phyloP scores from a whole-genome alignment of 2,329 filamentous ascomycete genomes.

The Nigrograna mackinnonii region DNA sequence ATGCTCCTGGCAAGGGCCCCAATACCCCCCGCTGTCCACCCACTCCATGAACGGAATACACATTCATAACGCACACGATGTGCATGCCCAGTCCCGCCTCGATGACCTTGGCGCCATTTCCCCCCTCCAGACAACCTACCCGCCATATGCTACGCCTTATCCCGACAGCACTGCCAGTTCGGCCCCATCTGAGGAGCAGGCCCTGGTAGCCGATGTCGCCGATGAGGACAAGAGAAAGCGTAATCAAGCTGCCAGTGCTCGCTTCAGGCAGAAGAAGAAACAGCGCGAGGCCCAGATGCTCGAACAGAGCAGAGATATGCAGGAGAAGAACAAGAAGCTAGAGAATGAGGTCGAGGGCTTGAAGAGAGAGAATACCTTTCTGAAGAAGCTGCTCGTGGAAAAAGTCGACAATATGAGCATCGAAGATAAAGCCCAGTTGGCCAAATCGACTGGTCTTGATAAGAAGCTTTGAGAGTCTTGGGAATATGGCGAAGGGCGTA shows the following conservation, averaged over 20 bases:
- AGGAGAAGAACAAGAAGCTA: conserved; percentile 74
- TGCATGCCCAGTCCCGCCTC: conserved; percentile 16
- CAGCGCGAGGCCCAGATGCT: conserved; percentile 81
- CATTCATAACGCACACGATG: conserved; percentile 24
- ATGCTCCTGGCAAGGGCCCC: conserved; percentile 28
- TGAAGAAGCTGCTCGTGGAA: conserved; percentile 38
- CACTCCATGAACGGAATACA: conserved; percentile 30
- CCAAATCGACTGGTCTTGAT: conserved; percentile 22
- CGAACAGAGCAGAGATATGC: conserved; percentile 66
- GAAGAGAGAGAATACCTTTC: conserved; percentile 48
- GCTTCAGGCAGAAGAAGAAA: conserved; percentile 96
- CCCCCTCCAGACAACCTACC: conserved; percentile 28
- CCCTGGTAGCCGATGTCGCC: conserved; percentile 51
- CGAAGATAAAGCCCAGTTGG: conserved; percentile 32
- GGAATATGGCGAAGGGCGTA: background rate
- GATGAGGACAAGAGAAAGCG: conserved; percentile 90
- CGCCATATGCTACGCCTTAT: conserved; percentile 32
- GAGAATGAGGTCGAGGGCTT: conserved; percentile 54
- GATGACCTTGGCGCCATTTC: conserved; percentile 36
- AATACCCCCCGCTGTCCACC: conserved; percentile 23
- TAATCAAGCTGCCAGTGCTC: conserved; percentile 85
- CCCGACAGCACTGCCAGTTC: conserved; percentile 36
- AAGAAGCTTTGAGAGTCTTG: conserved; percentile 26
- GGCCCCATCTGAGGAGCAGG: conserved; percentile 26
- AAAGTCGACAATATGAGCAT: conserved; percentile 44